Percentiles rank a stretch among this genome's conserved stretches.
phyloP scores from a whole-genome alignment of 495 filamentous ascomycete species.

The Aspergillus haitiensis region DNA sequence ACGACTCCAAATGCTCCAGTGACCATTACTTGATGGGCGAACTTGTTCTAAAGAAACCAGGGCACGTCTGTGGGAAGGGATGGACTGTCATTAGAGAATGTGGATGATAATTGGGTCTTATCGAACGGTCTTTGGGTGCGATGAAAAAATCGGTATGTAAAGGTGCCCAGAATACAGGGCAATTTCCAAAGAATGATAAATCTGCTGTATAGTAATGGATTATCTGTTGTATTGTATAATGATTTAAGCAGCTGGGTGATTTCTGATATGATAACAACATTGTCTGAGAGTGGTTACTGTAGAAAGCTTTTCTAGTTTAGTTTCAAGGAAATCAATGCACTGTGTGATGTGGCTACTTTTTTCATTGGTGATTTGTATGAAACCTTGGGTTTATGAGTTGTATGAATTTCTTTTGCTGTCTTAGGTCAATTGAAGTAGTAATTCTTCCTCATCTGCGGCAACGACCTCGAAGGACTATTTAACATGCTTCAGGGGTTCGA shows the following conservation, averaged over 20 bases:
- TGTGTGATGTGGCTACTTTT: neutral
- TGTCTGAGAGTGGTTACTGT: neutral
- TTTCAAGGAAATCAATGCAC: neutral
- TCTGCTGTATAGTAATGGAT: neutral
- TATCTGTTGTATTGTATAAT: neutral
- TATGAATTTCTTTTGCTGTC: neutral
- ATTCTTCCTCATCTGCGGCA: neutral
- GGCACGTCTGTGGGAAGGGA: neutral
- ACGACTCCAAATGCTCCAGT: neutral
- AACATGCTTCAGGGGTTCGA: too few relatives aligned
- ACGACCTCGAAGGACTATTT: too few relatives aligned
- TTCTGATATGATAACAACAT: neutral
- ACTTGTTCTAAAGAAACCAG: neutral
- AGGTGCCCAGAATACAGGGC: neutral
- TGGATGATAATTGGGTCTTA: neutral
- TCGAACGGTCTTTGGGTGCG: neutral
- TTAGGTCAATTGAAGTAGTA: neutral
- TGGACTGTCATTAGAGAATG: neutral
- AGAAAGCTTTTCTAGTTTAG: neutral
- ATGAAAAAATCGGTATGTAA: neutral
- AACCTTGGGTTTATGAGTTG: neutral
- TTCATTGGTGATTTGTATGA: neutral
- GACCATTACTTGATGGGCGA: neutral
- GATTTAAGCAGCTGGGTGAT: neutral
- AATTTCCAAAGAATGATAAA: neutral